Conservation (phyloP, 2,329 filamentous ascomycete species). For the Catunica adiposa region DNA sequence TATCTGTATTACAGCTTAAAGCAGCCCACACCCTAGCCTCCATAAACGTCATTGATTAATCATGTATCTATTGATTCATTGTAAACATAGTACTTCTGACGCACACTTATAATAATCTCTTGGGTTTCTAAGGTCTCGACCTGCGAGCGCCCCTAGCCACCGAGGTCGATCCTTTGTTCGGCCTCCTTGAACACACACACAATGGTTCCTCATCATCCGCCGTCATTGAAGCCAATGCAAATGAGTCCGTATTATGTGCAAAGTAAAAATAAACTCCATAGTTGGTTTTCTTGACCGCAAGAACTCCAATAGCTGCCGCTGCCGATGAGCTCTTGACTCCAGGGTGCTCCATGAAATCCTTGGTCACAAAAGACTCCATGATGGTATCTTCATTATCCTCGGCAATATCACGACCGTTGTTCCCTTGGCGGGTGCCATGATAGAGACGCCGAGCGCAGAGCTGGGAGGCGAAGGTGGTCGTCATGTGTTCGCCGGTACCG, state of each 20-base stretch:
- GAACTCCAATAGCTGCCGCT: constrained; percentile 74
- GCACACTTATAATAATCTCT: not conserved
- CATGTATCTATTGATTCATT: not conserved
- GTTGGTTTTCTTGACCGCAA: constrained; percentile 71
- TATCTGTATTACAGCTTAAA: not conserved
- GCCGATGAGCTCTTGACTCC: constrained; percentile 67
- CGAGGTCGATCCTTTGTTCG: constrained; percentile 41
- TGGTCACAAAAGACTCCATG: constrained; percentile 58
- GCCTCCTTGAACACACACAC: constrained; percentile 50
- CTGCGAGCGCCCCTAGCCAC: constrained; percentile 41
- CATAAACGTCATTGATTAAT: not conserved
- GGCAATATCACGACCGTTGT: constrained; percentile 43
- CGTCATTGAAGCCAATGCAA: constrained; percentile 78
- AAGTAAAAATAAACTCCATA: constrained; percentile 75
- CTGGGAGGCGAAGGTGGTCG: constrained; percentile 79
- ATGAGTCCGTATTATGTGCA: constrained; percentile 85
- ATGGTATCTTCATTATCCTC: constrained; percentile 63
- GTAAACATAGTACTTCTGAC: not conserved
- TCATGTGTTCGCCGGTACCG: constrained; percentile 96
- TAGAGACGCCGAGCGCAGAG: constrained; percentile 77
- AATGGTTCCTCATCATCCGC: constrained; percentile 56
- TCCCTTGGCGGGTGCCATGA: constrained; percentile 43
- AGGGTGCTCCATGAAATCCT: constrained; percentile 89
- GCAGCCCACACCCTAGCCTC: too few species aligned
- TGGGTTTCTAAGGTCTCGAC: constrained; percentile 15